Evolutionary conservation across 768 basidiomycete genomes (phyloP).

Genomic region (Sistotremastrum suecicum): DNA sequence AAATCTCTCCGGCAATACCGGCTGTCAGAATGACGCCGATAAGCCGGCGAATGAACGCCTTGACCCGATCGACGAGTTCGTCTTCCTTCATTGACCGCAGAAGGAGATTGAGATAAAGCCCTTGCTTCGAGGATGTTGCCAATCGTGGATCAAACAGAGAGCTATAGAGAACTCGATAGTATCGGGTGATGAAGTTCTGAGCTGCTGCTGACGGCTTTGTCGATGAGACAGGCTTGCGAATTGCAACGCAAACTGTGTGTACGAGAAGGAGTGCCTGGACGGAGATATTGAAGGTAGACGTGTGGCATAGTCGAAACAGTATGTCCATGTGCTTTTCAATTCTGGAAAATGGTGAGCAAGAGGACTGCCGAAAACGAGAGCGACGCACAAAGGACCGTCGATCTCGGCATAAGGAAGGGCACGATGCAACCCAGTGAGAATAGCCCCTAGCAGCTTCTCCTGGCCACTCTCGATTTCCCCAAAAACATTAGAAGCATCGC

Average conservation of each 20-base stretch:
- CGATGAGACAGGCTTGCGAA: conserved; percentile 13
- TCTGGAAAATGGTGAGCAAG: conserved; percentile 25
- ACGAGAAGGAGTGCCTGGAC: conserved; percentile 85
- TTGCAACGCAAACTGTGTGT: conserved; percentile 60
- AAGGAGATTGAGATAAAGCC: conserved; percentile 89
- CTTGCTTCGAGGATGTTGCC: conserved; percentile 77
- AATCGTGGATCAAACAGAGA: conserved; percentile 77
- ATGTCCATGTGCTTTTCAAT: conserved; percentile 83
- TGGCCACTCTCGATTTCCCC: conserved; percentile 65
- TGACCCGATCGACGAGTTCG: conserved; percentile 41
- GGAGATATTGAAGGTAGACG: conserved; percentile 92
- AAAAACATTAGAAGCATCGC: conserved; percentile 42
- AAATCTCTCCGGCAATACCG: conserved; percentile 73
- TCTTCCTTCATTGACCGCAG: conserved; percentile 82
- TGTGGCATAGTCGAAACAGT: conserved; percentile 89
- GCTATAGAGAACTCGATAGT: conserved; percentile 78
- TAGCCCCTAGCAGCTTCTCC: conserved; percentile 75
- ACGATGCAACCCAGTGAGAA: conserved; percentile 89
- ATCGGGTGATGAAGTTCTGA: conserved; percentile 38
- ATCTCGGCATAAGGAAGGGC: conserved; percentile 87
- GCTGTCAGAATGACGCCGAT: conserved; percentile 65
- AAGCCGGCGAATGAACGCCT: conserved; percentile 72
- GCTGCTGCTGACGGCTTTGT: conserved; percentile 18
- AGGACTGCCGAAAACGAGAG: conserved; percentile 1
- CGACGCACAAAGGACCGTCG: conserved; percentile 21